Base-by-base conservation (phyloP, 139 green algal species). In the Gonium pectorale region DNA sequence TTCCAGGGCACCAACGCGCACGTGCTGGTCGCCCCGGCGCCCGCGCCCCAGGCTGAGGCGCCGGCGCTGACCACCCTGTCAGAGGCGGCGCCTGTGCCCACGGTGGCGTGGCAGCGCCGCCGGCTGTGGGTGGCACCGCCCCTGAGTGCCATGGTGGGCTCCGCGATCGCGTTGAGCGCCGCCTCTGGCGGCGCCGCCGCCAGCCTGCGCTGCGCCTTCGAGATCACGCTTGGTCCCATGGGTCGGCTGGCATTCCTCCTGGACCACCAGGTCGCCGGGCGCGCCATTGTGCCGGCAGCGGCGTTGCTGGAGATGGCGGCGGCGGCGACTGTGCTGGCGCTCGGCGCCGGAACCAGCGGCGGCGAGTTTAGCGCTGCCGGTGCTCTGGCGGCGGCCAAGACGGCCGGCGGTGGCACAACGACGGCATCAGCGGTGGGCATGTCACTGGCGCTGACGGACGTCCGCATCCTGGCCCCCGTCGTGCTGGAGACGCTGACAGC, bases 1-100 rank as follows among this genome's bases (percentile, higher is more conserved):
- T 98, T 97, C 89, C 67, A 80, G 81, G 95, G 94, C 56, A 95
- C 93, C 56, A 96, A 97, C 79, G 92, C 90, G 19, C 92, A 98
- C 64, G 83, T 89, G 44, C 74, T 96, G 43, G 9, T 97, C 5
- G 26, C 35, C n/a, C 38, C 54, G 0, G 27, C 54, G 5, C 17
- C 67, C 8, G 13, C 64, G 11, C 37, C 64, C 9, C 2, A 11
- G 29, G 13, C 3, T 7, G 56, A 41, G n/a, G 60, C 9, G n/a
- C 9, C n/a, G 31, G 29, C 60, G 19, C 60, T n/a, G 29, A 40
- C 60, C n/a, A 21, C 60, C 56, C 7, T n/a, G 72, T 33, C n/a
- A 17, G 46, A 60, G 64, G 78, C 59, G 9, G 37, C 49, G 0
- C 40, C 41, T 41, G 9, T 68, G 64, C 5, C 13, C 33, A 24